A percentile compares a stretch with the other conserved stretches of the same genome.
Conservation (phyloP, 768 basidiomycete species). For the Boletus tylopilopsis region DNA sequence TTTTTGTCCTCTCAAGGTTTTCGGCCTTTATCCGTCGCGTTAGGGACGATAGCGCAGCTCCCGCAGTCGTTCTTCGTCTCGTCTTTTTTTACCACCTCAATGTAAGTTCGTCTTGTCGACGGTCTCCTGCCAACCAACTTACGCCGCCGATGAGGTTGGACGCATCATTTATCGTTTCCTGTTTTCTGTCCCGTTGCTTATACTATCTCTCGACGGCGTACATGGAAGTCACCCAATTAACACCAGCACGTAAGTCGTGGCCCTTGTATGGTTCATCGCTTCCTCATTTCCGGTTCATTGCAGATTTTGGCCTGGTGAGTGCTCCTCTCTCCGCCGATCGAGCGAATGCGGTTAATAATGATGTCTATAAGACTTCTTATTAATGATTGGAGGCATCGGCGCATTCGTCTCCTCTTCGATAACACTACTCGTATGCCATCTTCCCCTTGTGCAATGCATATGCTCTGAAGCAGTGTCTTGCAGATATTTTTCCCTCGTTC, state of each 20-base stretch:
- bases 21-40: slow-evolving; percentile 68
- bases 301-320: slow-evolving; percentile 61
- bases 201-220: slow-evolving; percentile 64
- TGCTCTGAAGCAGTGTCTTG: neutral
- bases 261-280: neutral
- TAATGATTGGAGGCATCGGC: slow-evolving; percentile 70
- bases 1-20: slow-evolving; percentile 69
- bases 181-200: slow-evolving; percentile 65
- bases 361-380: slow-evolving; percentile 51
- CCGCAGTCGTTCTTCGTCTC: slow-evolving; percentile 69
- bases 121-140: neutral
- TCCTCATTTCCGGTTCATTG: neutral
- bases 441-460: neutral
- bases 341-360: neutral
- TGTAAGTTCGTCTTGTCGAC: slow-evolving; percentile 40
- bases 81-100: slow-evolving; percentile 76
- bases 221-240: slow-evolving; percentile 48
- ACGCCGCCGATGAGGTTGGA: slow-evolving; percentile 41
- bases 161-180: slow-evolving; percentile 75
- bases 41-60: slow-evolving; percentile 69
- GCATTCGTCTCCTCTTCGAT: slow-evolving; percentile 78
- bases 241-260: slow-evolving; percentile 48
- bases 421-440: slow-evolving; percentile 61
- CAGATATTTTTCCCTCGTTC: slow-evolving; percentile 82
- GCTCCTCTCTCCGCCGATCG: neutral